Percentiles rank a stretch among this genome's conserved stretches.
These are phyloP conservation scores for Meira nashicola DNA, from an alignment of 1,284 basidiomycete species.

Conservation along the genomic window DNA sequence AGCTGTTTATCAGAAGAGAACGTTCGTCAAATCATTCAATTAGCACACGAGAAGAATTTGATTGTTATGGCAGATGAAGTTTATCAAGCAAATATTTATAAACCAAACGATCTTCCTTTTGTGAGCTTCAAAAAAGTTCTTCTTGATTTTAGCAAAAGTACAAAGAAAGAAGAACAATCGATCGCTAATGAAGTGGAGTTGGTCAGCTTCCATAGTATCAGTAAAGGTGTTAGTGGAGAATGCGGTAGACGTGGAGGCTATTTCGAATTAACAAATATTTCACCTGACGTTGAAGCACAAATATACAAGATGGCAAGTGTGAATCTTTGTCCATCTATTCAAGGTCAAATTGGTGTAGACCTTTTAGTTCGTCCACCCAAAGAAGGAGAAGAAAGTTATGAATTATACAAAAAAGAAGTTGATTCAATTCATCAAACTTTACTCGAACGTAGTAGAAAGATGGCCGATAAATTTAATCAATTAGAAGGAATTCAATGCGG, in stretches of 20 bases:
- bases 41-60: constrained; percentile 44
- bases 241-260: constrained; percentile 50
- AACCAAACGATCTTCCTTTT: constrained; percentile 43
- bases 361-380: constrained; percentile 45
- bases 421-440: constrained; percentile 38
- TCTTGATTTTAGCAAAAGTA: constrained; percentile 26
- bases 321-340: constrained; percentile 44
- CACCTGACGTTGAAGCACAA: constrained; percentile 42
- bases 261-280: constrained; percentile 49
- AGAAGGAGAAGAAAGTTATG: constrained; percentile 37
- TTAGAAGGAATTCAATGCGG: constrained; percentile 37
- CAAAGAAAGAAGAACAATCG: constrained; percentile 23
- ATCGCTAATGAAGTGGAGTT: constrained; percentile 45
- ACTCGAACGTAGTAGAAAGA: constrained; percentile 29
- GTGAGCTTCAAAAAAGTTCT: constrained; percentile 50
- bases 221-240: constrained; percentile 49
- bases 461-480: constrained; percentile 37
- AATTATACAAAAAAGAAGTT: constrained; percentile 36
- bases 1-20: constrained; percentile 39
- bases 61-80: constrained; percentile 51
- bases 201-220: constrained; percentile 49
- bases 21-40: constrained; percentile 39
- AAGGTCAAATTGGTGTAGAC: constrained; percentile 51
- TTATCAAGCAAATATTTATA: constrained; percentile 50
- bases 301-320: constrained; percentile 50